Base-by-base conservation (phyloP, 2,329 filamentous ascomycete species). In the Cladophialophora carrionii region DNA sequence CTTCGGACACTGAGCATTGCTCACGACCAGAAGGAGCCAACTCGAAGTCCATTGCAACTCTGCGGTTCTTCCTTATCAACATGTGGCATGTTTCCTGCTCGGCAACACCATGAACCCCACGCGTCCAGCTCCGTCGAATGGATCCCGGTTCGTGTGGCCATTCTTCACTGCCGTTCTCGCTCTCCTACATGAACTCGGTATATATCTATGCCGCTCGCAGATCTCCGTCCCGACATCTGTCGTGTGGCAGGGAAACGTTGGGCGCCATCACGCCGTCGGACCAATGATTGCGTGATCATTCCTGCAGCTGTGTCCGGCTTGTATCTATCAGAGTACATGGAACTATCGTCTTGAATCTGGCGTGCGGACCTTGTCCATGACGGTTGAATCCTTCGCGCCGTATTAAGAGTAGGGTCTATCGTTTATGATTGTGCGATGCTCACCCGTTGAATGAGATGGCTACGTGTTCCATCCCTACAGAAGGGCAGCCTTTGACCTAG, bases 221-320 rank as follows among this genome's bases (percentile, higher is more conserved):
- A 58, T 58, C 56, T 58, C 55, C 55, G 55, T 57, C 20, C 24
- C 17, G 41, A 9, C 37, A n/a, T 37, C 41, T 32, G 24, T 29
- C 37, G 55, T 26, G 2, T n/a, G 37, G 14, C 17, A n/a, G 14
- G 7, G 17, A 17, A n/a, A 14, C 1, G 37, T n/a, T 8, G 1
- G 37, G 37, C 37, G 17, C 37, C 5, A 43, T 43, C 37, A 5
- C 6, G 5, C 37, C 1, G 37, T 43, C 8, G 17, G 37, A 43
- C 37, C 37, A 43, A n/a, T 43, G 37, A 43, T n/a, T 43, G 37
- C 37, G 17, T n/a, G 37, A 43, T 43, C 17, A 43, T 43, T 43
- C 17, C 10, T 8, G 37, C 37, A 43, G n/a, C 1, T 43, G n/a
- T 20, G n/a, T 43, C 37, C n/a, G 37, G 2, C 37, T n/a, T 43